Conservation (phyloP, 805 yeast species). For the Schizosaccharomyces octosporus region DNA sequence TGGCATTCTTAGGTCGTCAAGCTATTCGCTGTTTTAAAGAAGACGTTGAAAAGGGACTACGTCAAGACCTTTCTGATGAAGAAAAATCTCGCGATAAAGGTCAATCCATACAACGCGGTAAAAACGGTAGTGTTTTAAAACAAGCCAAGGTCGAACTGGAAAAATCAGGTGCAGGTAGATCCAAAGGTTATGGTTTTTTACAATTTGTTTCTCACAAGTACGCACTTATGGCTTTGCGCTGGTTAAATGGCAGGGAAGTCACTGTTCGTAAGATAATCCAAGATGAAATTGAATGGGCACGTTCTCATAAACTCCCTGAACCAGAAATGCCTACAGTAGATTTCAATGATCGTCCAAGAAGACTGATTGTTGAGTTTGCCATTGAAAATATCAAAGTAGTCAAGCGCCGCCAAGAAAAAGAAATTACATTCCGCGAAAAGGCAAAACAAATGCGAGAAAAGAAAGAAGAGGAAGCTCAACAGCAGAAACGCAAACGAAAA, state of each 20-base stretch:
- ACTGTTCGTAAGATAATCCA: conserved; percentile 15
- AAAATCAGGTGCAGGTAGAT: conserved; percentile 75
- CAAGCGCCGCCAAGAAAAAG: conserved; percentile 57
- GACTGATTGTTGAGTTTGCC: conserved; percentile 82
- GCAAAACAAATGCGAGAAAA: not conserved
- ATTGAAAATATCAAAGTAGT: conserved; percentile 85
- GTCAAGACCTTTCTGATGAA: conserved; percentile 76
- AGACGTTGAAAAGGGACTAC: conserved; percentile 45
- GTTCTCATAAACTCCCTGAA: conserved; percentile 3
- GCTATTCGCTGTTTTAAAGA: conserved; percentile 86
- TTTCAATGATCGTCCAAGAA: conserved; percentile 19
- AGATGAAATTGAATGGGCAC: conserved; percentile 26
- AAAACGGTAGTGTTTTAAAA: conserved; percentile 63
- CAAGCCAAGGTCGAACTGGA: conserved; percentile 88
- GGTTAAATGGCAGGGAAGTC: conserved; percentile 86
- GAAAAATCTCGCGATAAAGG: conserved; percentile 33
- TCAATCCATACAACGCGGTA: conserved; percentile 13
- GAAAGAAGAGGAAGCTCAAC: not conserved
- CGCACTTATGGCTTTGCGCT: conserved; percentile 88
- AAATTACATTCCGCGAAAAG: conserved; percentile 1
- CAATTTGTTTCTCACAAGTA: conserved; percentile 78
- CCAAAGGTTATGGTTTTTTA: conserved; percentile 89
- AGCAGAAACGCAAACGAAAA: not conserved
- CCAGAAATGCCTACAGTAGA: conserved; percentile 8
- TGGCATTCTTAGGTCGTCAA: conserved; percentile 79